phyloP scores from a whole-genome alignment of 2,329 filamentous ascomycete genomes.

The Fusarium dimerum region DNA sequence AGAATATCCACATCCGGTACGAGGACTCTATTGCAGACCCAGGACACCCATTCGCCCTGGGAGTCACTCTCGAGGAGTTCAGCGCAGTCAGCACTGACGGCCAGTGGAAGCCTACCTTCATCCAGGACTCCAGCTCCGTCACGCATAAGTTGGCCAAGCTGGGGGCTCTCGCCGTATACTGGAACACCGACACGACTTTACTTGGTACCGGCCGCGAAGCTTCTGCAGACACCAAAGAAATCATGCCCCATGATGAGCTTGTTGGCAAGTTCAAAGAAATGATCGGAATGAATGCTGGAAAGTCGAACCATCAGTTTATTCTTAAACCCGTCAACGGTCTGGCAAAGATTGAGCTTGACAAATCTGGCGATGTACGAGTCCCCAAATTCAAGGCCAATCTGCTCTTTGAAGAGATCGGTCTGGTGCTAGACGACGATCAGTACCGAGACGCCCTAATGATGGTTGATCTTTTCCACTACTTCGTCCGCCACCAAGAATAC shows the following conservation, averaged over 20 bases:
- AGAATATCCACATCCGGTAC: slow-evolving; percentile 98
- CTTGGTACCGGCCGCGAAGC: slow-evolving; percentile 80
- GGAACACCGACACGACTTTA: slow-evolving; percentile 91
- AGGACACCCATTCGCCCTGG: slow-evolving; percentile 91
- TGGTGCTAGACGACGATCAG: slow-evolving; percentile 96
- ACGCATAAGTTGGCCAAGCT: slow-evolving; percentile 95
- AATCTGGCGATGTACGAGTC: slow-evolving; percentile 75
- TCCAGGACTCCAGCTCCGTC: slow-evolving; percentile 78
- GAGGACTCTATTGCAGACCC: slow-evolving; percentile 96
- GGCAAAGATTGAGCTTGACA: slow-evolving; percentile 92
- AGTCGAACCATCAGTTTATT: slow-evolving; percentile 81
- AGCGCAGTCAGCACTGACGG: slow-evolving; percentile 95
- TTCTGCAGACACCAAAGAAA: slow-evolving; percentile 45
- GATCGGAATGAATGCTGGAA: slow-evolving; percentile 71
- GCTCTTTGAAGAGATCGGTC: slow-evolving; percentile 94
- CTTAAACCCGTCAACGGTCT: slow-evolving; percentile 93
- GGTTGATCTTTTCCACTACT: slow-evolving; percentile 97
- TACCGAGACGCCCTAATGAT: slow-evolving; percentile 98
- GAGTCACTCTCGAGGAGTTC: slow-evolving; percentile 91
- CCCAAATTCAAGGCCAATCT: slow-evolving; percentile 90
- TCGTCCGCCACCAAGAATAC: slow-evolving; percentile 96
- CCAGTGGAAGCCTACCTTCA: slow-evolving; percentile 94
- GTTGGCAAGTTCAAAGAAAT: slow-evolving; percentile 75
- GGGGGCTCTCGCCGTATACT: slow-evolving; percentile 89
- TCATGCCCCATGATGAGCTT: slow-evolving; percentile 73